Conservation (phyloP, 2,329 filamentous ascomycete genomes). For the Diaporthe aspalathi region DNA sequence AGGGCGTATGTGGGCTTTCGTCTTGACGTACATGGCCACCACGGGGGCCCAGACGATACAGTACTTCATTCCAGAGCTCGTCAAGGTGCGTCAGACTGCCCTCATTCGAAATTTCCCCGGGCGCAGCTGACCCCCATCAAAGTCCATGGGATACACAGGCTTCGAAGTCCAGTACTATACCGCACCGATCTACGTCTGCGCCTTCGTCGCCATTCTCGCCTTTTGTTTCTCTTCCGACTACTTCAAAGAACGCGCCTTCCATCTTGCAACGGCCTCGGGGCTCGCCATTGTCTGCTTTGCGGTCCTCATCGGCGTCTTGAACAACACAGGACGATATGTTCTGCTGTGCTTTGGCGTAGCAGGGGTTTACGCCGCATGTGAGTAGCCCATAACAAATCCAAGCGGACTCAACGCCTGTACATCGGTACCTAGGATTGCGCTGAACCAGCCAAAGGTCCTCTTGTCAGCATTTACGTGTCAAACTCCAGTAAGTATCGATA, state of each 20-base stretch:
- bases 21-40: constrained; percentile 54
- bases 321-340: constrained; percentile 28
- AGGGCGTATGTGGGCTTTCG: constrained; percentile 55
- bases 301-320: constrained; percentile 24
- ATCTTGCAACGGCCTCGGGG: constrained; percentile 20
- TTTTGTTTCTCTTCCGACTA: constrained; percentile 35
- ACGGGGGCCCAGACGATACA: constrained; percentile 48
- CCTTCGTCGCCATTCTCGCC: constrained; percentile 32
- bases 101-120: too few species aligned
- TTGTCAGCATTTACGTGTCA: constrained; percentile 33
- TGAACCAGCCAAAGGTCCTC: constrained; percentile 21
- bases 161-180: constrained; percentile 34
- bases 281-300: constrained; percentile 31
- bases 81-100: constrained; percentile 34
- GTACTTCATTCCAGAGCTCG: constrained; percentile 49
- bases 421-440: neutral
- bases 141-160: constrained; percentile 30
- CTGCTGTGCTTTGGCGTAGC: constrained; percentile 32
- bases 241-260: constrained; percentile 31
- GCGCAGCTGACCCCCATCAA: neutral
- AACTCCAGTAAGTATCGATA: constrained; percentile 20
- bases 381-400: neutral
- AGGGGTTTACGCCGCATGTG: constrained; percentile 33
- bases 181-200: constrained; percentile 33
- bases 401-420: neutral